Percentiles rank a stretch among this genome's conserved stretches.
These are phyloP conservation scores for Ustulina deusta DNA, from an alignment of 2,329 filamentous ascomycete genomes.

Conservation along the genomic window DNA sequence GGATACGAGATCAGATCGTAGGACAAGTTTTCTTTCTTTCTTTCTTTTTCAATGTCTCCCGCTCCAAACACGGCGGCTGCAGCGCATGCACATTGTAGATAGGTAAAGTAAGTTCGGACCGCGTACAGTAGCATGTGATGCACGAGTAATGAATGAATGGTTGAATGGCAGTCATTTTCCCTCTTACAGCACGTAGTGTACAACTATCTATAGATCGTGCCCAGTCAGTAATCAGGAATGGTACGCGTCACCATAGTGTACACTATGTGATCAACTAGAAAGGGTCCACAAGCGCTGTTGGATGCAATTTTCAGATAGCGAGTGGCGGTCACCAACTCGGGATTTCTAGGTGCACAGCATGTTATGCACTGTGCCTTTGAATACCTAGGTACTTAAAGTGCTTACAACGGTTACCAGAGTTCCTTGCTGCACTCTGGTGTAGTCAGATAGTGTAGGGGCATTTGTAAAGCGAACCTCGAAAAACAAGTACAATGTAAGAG, in stretches of 20 bases:
- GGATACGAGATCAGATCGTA: constrained; percentile 19
- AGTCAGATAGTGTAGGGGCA: neutral
- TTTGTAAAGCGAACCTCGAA: neutral
- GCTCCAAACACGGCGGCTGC: neutral
- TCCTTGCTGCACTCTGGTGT: neutral
- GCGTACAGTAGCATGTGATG: constrained; percentile 31
- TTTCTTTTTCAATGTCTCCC: neutral
- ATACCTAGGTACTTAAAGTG: no score
- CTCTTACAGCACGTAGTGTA: neutral
- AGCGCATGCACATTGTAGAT: constrained; percentile 2
- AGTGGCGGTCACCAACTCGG: constrained; percentile 23
- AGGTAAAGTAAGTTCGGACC: no score
- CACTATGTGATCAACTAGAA: constrained; percentile 25
- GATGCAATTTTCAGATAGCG: constrained; percentile 16
- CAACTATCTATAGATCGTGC: constrained; percentile 6
- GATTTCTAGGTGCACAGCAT: constrained; percentile 11
- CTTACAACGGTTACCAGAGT: neutral
- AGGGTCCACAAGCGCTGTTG: neutral
- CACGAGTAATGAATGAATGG: constrained; percentile 24
- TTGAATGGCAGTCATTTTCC: constrained; percentile 9
- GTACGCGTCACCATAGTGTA: constrained; percentile 37
- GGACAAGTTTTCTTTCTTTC: constrained; percentile 3
- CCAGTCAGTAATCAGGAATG: constrained; percentile 25
- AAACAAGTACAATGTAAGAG: neutral
- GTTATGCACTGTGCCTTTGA: constrained; percentile 26